Percentiles rank a stretch among this genome's conserved stretches.
These are phyloP conservation scores for Citrus cavaleriei DNA, from an alignment of 345 rosid species.

Conservation along the genomic window DNA sequence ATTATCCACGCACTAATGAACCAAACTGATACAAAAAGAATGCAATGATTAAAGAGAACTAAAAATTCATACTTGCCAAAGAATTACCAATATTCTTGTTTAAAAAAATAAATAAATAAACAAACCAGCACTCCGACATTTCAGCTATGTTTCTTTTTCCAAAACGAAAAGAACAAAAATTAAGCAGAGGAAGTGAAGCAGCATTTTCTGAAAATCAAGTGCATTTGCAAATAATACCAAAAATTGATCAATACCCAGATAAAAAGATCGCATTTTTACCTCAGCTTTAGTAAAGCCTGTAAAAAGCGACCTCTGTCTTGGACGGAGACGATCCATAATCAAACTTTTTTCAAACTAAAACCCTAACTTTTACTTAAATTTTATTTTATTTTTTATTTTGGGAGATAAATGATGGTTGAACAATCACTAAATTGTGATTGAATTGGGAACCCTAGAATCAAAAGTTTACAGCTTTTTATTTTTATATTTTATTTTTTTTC, in stretches of 20 bases:
- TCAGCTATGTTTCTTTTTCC: neutral
- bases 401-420: neutral
- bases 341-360: neutral
- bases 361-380: neutral
- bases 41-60: neutral
- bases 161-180: neutral
- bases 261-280: slow-evolving; percentile 21
- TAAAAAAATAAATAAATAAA: neutral
- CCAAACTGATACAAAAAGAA: neutral
- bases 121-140: neutral
- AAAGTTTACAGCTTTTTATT: neutral
- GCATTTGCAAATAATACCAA: neutral
- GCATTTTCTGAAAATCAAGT: neutral
- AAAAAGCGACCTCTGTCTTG: slow-evolving; percentile 33
- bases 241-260: slow-evolving; percentile 10
- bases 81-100: neutral
- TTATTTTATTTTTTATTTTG: neutral
- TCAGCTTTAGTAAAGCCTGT: slow-evolving; percentile 48
- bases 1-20: neutral
- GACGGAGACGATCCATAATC: slow-evolving; percentile 49
- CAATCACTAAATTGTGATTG: neutral
- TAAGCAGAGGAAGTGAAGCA: neutral
- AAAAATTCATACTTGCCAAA: neutral
- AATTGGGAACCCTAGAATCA: slow-evolving; percentile 10
- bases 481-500: neutral